Conservation (phyloP, 2,329 filamentous ascomycete species). For the Xylaria polymorpha region DNA sequence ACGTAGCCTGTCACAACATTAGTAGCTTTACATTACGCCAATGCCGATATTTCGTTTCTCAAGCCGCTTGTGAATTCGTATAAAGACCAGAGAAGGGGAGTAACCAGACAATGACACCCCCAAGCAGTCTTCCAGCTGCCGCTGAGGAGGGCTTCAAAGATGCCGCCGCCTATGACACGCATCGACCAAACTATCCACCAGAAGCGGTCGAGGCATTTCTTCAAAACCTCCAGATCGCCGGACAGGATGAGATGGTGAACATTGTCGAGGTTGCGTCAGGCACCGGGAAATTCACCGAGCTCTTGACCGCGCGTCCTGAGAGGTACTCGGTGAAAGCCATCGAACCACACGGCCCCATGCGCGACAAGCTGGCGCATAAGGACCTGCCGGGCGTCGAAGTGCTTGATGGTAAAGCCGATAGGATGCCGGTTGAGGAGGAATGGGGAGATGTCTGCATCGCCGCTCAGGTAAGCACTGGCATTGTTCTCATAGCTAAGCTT, state of each 20-base stretch:
- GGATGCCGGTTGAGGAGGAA: constrained; percentile 65
- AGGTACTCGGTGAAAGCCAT: constrained; percentile 70
- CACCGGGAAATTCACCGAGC: constrained; percentile 77
- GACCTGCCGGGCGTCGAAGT: constrained; percentile 65
- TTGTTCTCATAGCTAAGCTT: not conserved
- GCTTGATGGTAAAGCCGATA: constrained; percentile 67
- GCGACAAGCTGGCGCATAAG: constrained; percentile 69
- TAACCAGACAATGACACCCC: constrained; percentile 40
- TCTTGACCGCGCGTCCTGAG: constrained; percentile 69
- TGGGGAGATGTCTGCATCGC: constrained; percentile 74
- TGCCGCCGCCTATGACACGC: constrained; percentile 69
- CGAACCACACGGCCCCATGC: constrained; percentile 75
- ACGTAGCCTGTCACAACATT: constrained; percentile 1
- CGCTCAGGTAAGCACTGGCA: constrained; percentile 66
- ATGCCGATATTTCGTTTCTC: not conserved
- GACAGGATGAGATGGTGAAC: constrained; percentile 55
- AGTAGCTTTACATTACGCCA: not conserved
- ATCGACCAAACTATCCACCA: constrained; percentile 74
- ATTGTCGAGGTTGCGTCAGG: constrained; percentile 75
- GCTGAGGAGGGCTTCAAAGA: constrained; percentile 74
- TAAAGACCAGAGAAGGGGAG: not conserved
- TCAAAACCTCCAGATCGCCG: constrained; percentile 62
- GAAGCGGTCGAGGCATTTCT: constrained; percentile 70
- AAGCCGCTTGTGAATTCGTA: not conserved
- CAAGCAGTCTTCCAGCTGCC: constrained; percentile 40